These are phyloP conservation scores for Panicum miliaceum DNA, from an alignment of 176 grass and related monocot species.

Conservation along the genomic window DNA sequence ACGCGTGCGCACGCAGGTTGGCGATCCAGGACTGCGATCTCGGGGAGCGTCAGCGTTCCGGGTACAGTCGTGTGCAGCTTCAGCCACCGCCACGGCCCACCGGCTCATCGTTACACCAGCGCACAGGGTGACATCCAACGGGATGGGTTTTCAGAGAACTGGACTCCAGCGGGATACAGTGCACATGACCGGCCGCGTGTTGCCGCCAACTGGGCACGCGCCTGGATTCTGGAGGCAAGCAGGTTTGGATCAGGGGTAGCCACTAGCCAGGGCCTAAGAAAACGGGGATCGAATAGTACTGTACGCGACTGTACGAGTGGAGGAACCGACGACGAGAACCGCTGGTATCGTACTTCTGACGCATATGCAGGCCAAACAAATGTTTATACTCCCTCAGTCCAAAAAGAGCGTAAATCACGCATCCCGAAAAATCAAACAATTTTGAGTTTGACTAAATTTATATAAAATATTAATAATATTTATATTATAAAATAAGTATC, in stretches of 20 bases:
- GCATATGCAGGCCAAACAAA: background rate
- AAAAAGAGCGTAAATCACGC: too few relatives aligned
- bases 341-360: background rate
- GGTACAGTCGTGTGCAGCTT: background rate
- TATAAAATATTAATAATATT: too few relatives aligned
- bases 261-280: background rate
- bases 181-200: background rate
- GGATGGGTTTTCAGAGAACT: background rate
- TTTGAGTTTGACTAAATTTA: too few relatives aligned
- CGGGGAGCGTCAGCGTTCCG: background rate
- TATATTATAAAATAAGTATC: too few relatives aligned
- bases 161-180: background rate
- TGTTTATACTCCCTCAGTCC: too few relatives aligned
- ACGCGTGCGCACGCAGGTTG: background rate
- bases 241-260: background rate
- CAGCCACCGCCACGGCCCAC: background rate
- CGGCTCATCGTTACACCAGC: background rate
- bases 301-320: too few relatives aligned
- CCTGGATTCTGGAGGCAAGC: background rate
- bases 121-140: too few relatives aligned
- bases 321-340: background rate
- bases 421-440: too few relatives aligned
- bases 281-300: background rate
- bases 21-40: background rate
- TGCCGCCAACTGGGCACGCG: slow-evolving; percentile 1